phyloP scores from a whole-genome alignment of 345 rosid species.

The Eutrema yunnanense region DNA sequence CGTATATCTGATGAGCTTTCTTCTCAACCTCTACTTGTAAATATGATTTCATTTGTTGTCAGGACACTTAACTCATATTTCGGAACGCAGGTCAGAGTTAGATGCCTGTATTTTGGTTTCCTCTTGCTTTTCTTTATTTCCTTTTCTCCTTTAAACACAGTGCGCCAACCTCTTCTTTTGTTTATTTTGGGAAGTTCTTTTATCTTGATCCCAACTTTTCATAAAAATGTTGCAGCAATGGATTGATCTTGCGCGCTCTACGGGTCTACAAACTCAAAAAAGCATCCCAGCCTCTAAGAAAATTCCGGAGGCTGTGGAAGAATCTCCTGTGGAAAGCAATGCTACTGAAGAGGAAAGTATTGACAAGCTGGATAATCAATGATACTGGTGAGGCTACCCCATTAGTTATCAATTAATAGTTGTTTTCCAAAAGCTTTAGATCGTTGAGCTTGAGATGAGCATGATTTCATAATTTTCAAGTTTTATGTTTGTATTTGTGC shows the following conservation, averaged over 20 bases:
- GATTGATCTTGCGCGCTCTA: slow-evolving; percentile 86
- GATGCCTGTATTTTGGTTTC: slow-evolving; percentile 8
- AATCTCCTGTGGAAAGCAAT: slow-evolving; percentile 41
- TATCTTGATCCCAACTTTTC: background rate
- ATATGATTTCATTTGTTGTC: slow-evolving; percentile 70
- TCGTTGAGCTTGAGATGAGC: background rate
- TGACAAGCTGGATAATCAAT: slow-evolving; percentile 55
- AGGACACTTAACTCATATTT: slow-evolving; percentile 86
- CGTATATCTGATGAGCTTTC: slow-evolving; percentile 72
- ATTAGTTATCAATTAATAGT: background rate
- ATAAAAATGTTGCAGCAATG: slow-evolving; percentile 67
- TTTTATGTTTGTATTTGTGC: background rate
- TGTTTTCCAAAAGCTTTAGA: background rate
- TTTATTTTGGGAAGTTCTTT: background rate
- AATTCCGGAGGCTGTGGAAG: slow-evolving; percentile 36
- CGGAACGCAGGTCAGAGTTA: slow-evolving; percentile 85
- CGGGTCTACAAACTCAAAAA: slow-evolving; percentile 75
- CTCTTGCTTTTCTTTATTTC: background rate
- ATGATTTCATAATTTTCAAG: background rate
- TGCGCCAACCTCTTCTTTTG: background rate
- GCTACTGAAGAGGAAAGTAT: slow-evolving; percentile 47
- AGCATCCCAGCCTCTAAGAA: slow-evolving; percentile 32
- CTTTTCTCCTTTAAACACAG: background rate
- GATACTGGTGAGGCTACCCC: slow-evolving; percentile 31
- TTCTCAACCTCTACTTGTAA: slow-evolving; percentile 73